Percentiles rank a stretch among this genome's conserved stretches.
These are phyloP conservation scores for Hypsizygus marmoreus DNA, from an alignment of 768 basidiomycete genomes.

Conservation along the genomic window DNA sequence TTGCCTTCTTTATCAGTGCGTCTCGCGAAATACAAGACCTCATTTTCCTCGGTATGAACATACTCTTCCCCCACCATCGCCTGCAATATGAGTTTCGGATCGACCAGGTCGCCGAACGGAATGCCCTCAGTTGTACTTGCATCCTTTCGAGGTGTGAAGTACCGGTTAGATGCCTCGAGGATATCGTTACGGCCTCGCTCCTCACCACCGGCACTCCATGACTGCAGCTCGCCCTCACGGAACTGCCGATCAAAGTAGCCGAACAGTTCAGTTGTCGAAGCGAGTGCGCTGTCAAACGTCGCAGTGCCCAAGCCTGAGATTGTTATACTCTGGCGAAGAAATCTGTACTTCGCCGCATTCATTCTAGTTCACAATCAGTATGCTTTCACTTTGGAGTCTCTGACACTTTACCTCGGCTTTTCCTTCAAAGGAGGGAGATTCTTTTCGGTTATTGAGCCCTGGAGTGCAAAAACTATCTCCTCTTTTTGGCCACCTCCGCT, in stretches of 20 bases:
- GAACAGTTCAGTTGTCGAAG: background rate
- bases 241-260: conserved; percentile 7
- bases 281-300: background rate
- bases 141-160: conserved; percentile 9
- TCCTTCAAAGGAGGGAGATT: conserved; percentile 8
- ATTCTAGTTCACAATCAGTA: background rate
- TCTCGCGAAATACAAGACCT: conserved; percentile 10
- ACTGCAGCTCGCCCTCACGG: conserved; percentile 2
- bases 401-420: conserved; percentile 9
- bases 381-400: too few species aligned
- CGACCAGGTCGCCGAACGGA: conserved; percentile 6
- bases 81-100: conserved; percentile 4
- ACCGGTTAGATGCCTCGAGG: conserved; percentile 8
- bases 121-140: background rate
- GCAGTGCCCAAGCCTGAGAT: background rate
- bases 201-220: background rate
- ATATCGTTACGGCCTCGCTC: background rate
- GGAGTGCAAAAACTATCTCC: conserved; percentile 8
- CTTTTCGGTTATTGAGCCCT: conserved; percentile 5
- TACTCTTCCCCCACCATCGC: background rate
- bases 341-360: background rate
- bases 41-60: conserved; percentile 17
- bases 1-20: background rate
- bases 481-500: background rate
- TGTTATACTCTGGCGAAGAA: background rate